These are phyloP conservation scores for Rosa persica DNA, from an alignment of 306 rosid species.

Conservation along the genomic window DNA sequence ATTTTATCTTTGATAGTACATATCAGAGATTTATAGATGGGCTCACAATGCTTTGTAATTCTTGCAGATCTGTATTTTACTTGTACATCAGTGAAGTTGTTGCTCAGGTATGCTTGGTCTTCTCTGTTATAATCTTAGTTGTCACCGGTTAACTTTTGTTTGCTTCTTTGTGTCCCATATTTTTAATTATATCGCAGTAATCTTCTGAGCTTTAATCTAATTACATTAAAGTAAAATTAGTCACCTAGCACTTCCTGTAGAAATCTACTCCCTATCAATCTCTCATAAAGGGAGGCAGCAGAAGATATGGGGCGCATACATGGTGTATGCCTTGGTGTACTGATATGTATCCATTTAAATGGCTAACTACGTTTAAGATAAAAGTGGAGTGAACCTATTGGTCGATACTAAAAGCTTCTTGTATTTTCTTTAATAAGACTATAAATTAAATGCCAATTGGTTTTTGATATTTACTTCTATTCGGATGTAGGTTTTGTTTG, in stretches of 20 bases:
- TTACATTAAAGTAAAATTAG: neutral
- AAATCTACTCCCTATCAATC: neutral
- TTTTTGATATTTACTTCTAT: neutral
- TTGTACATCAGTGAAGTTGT: conserved; percentile 79
- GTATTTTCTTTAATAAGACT: conserved; percentile 7
- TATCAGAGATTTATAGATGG: neutral
- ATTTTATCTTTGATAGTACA: neutral
- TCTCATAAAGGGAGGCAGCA: conserved; percentile 1
- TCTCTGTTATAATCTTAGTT: neutral
- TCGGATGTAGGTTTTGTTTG: conserved; percentile 75
- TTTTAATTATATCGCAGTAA: neutral
- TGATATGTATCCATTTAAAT: neutral
- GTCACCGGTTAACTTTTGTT: conserved; percentile 1
- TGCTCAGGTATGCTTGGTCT: conserved; percentile 55
- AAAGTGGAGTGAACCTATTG: conserved; percentile 2
- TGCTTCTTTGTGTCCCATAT: neutral
- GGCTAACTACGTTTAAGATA: neutral
- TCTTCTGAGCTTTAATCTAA: neutral
- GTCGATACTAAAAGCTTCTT: neutral
- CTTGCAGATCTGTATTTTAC: conserved; percentile 64
- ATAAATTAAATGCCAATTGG: neutral
- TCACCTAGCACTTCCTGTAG: neutral
- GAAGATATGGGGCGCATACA: neutral
- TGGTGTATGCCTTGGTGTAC: neutral
- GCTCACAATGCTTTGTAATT: conserved; percentile 28